Base-by-base conservation (phyloP, 2,329 filamentous ascomycete species). In the Purpureocillium takamizusanense region DNA sequence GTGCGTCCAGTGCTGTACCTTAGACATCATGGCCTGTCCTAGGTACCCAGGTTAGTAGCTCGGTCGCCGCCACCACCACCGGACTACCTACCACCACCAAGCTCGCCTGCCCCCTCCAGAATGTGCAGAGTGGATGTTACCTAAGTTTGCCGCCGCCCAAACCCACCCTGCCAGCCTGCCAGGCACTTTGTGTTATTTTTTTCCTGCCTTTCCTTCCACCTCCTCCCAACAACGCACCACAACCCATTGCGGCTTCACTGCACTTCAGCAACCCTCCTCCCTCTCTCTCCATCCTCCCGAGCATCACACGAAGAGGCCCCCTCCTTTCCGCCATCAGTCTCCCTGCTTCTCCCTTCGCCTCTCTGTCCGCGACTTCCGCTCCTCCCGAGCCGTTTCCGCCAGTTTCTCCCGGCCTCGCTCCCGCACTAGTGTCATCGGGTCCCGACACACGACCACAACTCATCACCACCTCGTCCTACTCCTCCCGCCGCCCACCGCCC, bases 1-100 rank as follows among this genome's bases (percentile, higher is more conserved):
- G 21, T 25, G 21, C 21, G 21, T 25, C 6, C 21, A 5, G 6
- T 25, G 21, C 21, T 25, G 6, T 10, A n/a, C n/a, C n/a, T n/a
- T n/a, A n/a, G n/a, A n/a, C n/a, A n/a, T n/a, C n/a, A n/a, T n/a
- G n/a, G n/a, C n/a, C n/a, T n/a, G n/a, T n/a, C n/a, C n/a, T n/a
- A n/a, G n/a, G n/a, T n/a, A n/a, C n/a, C n/a, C n/a, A n/a, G n/a
- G n/a, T n/a, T n/a, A n/a, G n/a, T n/a, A n/a, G n/a, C n/a, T n/a
- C n/a, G n/a, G n/a, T 25, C 5, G 21, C 45, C 39, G 41, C 42
- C 44, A 47, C 46, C 44, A 44, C 42, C 45, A 42, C 44, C 40
- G 6, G 21, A n/a, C n/a, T n/a, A n/a, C n/a, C n/a, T n/a, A n/a
- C 21, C 21, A 25, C 21, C 21, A 10, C 21, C 21, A 25, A 10